A percentile compares a stretch with the other conserved stretches of the same genome.
Evolutionary conservation across 2,329 filamentous ascomycete species (phyloP).

Genomic region (Penicillium sp.): DNA sequence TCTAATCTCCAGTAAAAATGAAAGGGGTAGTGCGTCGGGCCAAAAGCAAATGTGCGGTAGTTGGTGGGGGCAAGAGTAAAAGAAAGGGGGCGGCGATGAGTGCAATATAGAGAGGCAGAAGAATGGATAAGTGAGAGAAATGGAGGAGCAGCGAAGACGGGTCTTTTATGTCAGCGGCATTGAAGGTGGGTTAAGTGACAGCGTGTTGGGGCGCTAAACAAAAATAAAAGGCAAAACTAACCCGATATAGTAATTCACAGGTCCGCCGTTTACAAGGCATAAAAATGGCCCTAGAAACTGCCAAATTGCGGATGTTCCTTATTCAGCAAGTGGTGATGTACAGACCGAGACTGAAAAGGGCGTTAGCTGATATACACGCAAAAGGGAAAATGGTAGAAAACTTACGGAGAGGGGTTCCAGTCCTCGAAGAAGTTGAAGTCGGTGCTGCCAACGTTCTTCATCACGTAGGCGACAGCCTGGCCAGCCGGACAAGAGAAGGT

Average conservation of each 20-base stretch:
- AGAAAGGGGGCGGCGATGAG: too few relatives aligned
- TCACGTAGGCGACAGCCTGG: constrained; percentile 51
- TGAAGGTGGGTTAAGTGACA: background rate
- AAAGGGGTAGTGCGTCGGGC: too few relatives aligned
- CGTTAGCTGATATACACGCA: constrained; percentile 14
- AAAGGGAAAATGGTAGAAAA: constrained; percentile 5
- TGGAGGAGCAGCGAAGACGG: background rate
- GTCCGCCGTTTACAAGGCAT: background rate
- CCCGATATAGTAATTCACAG: background rate
- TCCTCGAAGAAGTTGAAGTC: constrained; percentile 63
- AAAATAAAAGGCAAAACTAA: too few relatives aligned
- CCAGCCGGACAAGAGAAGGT: constrained; percentile 57
- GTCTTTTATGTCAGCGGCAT: background rate
- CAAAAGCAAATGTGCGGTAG: too few relatives aligned
- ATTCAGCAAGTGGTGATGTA: constrained; percentile 44
- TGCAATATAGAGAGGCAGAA: too few relatives aligned
- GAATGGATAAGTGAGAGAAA: too few relatives aligned
- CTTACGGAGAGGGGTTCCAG: constrained; percentile 54
- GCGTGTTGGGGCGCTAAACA: background rate
- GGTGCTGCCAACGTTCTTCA: constrained; percentile 52
- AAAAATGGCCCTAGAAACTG: background rate
- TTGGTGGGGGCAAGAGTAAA: too few relatives aligned
- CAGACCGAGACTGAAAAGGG: constrained; percentile 35
- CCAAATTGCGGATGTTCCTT: background rate
- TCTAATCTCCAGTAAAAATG: too few relatives aligned